Evolutionary conservation across 2,329 filamentous ascomycete species (phyloP), one percentile per base, ranked within the genome.

Genomic region (Diaporthe sp.): DNA sequence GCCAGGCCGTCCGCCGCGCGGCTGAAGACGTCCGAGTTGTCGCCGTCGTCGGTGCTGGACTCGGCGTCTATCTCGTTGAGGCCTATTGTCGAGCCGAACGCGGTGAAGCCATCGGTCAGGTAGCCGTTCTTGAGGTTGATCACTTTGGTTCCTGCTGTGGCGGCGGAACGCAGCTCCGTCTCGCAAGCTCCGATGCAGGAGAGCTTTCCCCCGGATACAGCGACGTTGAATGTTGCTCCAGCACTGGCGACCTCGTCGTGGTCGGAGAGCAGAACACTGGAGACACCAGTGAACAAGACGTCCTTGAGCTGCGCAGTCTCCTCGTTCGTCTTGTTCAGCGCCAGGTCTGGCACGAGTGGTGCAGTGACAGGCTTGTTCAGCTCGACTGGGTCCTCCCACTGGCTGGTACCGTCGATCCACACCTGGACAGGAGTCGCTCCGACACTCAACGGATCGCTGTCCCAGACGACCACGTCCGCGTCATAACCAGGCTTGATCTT

Each of bases 41-140:
- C 80, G 2, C 89, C 89, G 75, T 91, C 90, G 77, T 90, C 89
- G 0, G 88, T 89, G 61, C 84, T 83, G 10, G 84, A 80, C 77
- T 94, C 92, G 6, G 86, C 86, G 74, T 90, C 88, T 72, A 94
- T 93, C 72, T 90, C 92, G 77, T 89, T 89, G 9, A 94, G 86
- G 0, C 92, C 92, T 0, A 94, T 83, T 1, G 85, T 84, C 5
- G 90, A 89, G 1, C 89, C 91, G 42, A 93, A 90, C 2, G 89
- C 90, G 4, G 90, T 92, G 76, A 93, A 88, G 0, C 91, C 86
- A 8, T 88, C 85, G 8, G 89, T 88, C n/a, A 94, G 79, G 79
- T 93, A 87, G 1, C 92, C 92, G 77, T 94, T 87, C 28, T 85
- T 79, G 8, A 94, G 85, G 9, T 84, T 73, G 37, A 94, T 81